phyloP scores from a whole-genome alignment of 345 rosid genomes.

The Cochlearia excelsa region DNA sequence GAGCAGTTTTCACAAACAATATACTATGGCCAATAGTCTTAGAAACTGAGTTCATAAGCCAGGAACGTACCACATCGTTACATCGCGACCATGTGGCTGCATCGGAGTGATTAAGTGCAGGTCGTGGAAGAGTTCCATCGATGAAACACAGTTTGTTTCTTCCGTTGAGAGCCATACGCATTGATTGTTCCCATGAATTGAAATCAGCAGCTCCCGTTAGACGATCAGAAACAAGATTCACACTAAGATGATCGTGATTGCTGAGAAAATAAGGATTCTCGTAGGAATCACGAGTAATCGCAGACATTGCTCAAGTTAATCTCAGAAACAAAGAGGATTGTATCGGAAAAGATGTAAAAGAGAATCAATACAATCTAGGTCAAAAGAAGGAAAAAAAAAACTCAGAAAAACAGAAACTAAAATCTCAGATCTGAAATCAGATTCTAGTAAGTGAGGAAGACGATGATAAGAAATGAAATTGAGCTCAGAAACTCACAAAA shows the following conservation, averaged over 20 bases:
- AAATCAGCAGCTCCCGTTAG: background rate
- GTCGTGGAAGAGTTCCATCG: background rate
- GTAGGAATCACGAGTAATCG: background rate
- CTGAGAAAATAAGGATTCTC: background rate
- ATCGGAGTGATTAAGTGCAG: background rate
- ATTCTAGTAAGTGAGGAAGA: too few species aligned
- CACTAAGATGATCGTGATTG: background rate
- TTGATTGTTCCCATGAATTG: background rate
- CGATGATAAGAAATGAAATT: too few species aligned
- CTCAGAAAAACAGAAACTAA: too few species aligned
- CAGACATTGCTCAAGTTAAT: too few species aligned
- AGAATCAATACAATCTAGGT: too few species aligned
- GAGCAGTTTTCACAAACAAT: background rate
- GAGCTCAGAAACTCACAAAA: too few species aligned
- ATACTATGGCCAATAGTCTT: background rate
- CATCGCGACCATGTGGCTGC: background rate
- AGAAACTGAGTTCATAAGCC: background rate
- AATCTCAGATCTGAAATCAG: too few species aligned
- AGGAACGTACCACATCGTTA: background rate
- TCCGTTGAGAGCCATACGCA: background rate
- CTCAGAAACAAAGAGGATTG: too few species aligned
- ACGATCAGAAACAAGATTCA: background rate
- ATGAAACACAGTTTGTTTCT: too few species aligned
- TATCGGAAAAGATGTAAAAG: too few species aligned
- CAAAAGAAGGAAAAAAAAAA: too few species aligned